Evolutionary conservation across 1,284 basidiomycete genomes (phyloP).

Genomic region (Caloboletus firmus): DNA sequence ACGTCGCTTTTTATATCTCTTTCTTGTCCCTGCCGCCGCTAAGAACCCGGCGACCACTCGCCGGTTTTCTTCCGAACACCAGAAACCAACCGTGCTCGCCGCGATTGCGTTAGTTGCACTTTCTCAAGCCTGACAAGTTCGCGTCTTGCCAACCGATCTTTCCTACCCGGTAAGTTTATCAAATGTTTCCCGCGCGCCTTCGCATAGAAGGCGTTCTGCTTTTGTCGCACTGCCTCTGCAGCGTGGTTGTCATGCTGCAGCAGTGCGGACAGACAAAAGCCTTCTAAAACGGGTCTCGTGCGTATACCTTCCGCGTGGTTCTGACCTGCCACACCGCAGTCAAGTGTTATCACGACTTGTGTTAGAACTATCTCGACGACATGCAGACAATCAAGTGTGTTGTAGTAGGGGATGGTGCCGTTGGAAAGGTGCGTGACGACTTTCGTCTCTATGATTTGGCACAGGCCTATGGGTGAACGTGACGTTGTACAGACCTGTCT

Average conservation of each 20-base stretch:
- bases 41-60: constrained; percentile 19
- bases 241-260: constrained; percentile 35
- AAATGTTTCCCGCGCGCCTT: constrained; percentile 3
- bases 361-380: constrained; percentile 16
- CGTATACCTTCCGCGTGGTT: constrained; percentile 14
- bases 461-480: constrained; percentile 11
- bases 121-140: constrained; percentile 22
- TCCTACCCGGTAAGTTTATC: constrained; percentile 23
- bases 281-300: constrained; percentile 28
- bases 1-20: constrained; percentile 13
- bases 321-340: constrained; percentile 13
- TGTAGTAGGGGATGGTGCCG: constrained; percentile 99
- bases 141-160: constrained; percentile 18
- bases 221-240: constrained; percentile 26
- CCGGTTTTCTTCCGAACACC: constrained; percentile 17
- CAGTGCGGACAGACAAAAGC: constrained; percentile 11
- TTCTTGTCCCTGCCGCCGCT: neutral
- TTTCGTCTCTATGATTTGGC: constrained; percentile 1
- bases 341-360: constrained; percentile 13
- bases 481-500: constrained; percentile 78
- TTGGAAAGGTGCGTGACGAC: constrained; percentile 83
- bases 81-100: constrained; percentile 30
- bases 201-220: constrained; percentile 10
- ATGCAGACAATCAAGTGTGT: constrained; percentile 99
- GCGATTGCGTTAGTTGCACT: constrained; percentile 29